phyloP scores from a whole-genome alignment of 2,329 filamentous ascomycete species.

The Aspergillus ustus region DNA sequence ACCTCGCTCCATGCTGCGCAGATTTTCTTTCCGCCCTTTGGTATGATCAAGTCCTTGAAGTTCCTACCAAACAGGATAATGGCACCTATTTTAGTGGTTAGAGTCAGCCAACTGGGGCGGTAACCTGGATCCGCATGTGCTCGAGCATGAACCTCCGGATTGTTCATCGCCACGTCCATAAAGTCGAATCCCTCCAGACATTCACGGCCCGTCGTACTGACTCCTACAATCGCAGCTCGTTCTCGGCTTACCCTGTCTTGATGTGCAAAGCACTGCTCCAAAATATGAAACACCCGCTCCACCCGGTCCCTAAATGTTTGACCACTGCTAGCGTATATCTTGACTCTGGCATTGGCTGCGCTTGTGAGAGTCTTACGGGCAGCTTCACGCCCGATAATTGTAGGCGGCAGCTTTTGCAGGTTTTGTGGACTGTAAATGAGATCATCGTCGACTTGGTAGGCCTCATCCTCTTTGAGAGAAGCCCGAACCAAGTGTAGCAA shows the following conservation, averaged over 20 bases:
- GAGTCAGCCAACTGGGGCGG: neutral
- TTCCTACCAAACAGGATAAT: neutral
- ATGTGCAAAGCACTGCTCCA: neutral
- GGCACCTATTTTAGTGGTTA: neutral
- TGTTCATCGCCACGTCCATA: neutral
- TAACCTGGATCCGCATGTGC: neutral
- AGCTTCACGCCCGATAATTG: neutral
- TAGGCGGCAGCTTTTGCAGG: neutral
- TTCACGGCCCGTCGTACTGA: neutral
- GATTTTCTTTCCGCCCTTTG: neutral
- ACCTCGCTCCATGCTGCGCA: neutral
- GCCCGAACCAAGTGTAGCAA: neutral
- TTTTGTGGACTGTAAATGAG: neutral
- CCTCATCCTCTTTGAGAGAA: neutral
- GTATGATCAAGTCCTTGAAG: neutral
- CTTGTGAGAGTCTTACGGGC: neutral
- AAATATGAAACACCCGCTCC: neutral
- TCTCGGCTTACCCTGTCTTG: neutral
- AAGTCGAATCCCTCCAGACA: neutral
- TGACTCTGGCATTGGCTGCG: neutral
- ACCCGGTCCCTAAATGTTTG: neutral
- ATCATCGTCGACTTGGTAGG: neutral
- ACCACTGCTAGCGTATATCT: neutral
- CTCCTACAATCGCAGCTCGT: neutral
- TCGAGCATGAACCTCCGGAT: neutral